Percentiles rank a stretch among this genome's conserved stretches.
These are phyloP conservation scores for Haemoproteus tartakovskyi DNA, from an alignment of 169 alveolate species.

Conservation along the genomic window DNA sequence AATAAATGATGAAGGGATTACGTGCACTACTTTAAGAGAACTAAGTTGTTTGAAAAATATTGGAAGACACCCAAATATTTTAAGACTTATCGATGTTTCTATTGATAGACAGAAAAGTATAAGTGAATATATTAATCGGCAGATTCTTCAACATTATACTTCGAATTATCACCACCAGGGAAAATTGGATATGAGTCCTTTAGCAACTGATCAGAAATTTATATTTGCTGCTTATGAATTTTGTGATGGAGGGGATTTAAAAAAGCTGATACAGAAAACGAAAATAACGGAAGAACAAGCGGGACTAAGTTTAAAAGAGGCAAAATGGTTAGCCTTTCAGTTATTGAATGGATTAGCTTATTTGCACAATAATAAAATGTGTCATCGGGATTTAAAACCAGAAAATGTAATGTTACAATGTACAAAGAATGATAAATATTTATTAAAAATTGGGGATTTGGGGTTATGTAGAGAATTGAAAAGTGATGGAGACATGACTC, in stretches of 20 bases:
- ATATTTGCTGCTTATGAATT: slow-evolving; percentile 84
- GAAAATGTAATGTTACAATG: slow-evolving; percentile 86
- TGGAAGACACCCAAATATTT: slow-evolving; percentile 77
- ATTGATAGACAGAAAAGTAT: slow-evolving; percentile 69
- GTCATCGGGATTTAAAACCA: slow-evolving; percentile 89
- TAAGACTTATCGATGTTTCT: slow-evolving; percentile 73
- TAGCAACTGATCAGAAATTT: slow-evolving; percentile 71
- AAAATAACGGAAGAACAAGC: slow-evolving; percentile 65
- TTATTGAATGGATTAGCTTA: slow-evolving; percentile 94
- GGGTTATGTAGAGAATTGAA: slow-evolving; percentile 87
- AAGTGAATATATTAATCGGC: slow-evolving; percentile 59
- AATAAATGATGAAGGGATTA: slow-evolving; percentile 86
- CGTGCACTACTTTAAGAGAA: slow-evolving; percentile 86
- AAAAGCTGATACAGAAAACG: slow-evolving; percentile 31
- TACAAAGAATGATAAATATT: slow-evolving; percentile 60
- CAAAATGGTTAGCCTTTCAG: slow-evolving; percentile 89
- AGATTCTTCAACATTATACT: slow-evolving; percentile 50
- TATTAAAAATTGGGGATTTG: slow-evolving; percentile 88
- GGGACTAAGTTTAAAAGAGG: slow-evolving; percentile 78
- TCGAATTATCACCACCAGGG: slow-evolving; percentile 27
- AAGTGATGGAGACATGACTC: slow-evolving; percentile 83
- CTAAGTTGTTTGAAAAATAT: slow-evolving; percentile 81
- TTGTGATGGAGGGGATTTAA: slow-evolving; percentile 77
- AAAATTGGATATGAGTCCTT: slow-evolving; percentile 43
- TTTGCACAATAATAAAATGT: slow-evolving; percentile 90